These are phyloP conservation scores for Thielaviopsis populi DNA, from an alignment of 2,329 filamentous ascomycete genomes.

Conservation along the genomic window DNA sequence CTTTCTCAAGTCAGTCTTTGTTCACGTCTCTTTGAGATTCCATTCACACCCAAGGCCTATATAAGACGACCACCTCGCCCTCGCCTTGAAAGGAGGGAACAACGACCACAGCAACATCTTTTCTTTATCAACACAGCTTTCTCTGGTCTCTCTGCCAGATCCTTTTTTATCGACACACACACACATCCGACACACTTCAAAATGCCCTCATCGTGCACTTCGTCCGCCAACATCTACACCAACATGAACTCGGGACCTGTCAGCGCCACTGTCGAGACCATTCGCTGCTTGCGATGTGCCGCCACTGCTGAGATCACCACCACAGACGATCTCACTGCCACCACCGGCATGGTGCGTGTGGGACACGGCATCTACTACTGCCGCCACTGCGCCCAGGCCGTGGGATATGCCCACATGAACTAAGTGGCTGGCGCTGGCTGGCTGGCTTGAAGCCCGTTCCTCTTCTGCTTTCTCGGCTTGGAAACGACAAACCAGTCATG, in stretches of 20 bases:
- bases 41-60: background rate
- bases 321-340: conserved; percentile 40
- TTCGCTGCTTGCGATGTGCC: conserved; percentile 49
- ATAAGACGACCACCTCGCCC: background rate
- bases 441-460: background rate
- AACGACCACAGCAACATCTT: background rate
- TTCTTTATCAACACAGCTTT: background rate
- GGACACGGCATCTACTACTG: conserved; percentile 49
- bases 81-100: background rate
- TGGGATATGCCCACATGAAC: conserved; percentile 42
- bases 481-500: background rate
- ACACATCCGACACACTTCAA: conserved; percentile 24
- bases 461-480: background rate
- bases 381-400: conserved; percentile 46
- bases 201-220: conserved; percentile 29
- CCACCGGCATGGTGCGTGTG: conserved; percentile 47
- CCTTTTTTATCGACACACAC: background rate
- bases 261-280: conserved; percentile 40
- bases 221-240: conserved; percentile 23
- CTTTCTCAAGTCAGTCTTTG: background rate
- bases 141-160: background rate
- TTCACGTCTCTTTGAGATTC: background rate
- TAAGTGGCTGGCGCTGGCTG: background rate
- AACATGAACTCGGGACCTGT: conserved; percentile 35
- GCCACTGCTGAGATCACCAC: conserved; percentile 45